These are phyloP conservation scores for Quercus agrifolia DNA, from an alignment of 306 rosid species.

Conservation along the genomic window DNA sequence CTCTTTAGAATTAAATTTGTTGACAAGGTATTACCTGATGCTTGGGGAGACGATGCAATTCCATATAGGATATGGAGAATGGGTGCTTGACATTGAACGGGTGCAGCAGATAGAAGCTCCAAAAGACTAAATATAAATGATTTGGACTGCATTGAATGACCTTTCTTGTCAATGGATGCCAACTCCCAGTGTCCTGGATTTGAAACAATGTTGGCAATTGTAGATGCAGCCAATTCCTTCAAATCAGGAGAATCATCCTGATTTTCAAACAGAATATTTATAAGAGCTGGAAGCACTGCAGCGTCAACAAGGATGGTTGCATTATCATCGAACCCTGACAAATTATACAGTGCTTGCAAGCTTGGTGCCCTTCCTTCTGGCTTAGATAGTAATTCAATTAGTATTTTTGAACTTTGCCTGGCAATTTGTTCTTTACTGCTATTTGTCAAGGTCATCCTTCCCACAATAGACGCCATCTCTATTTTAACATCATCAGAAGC, in stretches of 20 bases:
- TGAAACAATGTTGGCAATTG: constrained; percentile 56
- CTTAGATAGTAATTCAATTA: constrained; percentile 41
- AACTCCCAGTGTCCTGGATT: constrained; percentile 63
- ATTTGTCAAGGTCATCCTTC: constrained; percentile 57
- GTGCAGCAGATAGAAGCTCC: constrained; percentile 23
- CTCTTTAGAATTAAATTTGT: background rate
- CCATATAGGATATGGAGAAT: constrained; percentile 53
- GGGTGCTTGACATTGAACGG: constrained; percentile 38
- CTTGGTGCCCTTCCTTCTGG: constrained; percentile 50
- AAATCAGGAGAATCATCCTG: constrained; percentile 30
- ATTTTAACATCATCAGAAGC: constrained; percentile 50
- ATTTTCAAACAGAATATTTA: constrained; percentile 36
- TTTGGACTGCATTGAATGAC: constrained; percentile 53
- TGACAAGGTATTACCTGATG: constrained; percentile 40
- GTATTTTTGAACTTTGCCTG: constrained; percentile 40
- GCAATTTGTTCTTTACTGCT: constrained; percentile 60
- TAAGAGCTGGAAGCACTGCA: constrained; percentile 45
- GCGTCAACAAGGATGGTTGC: constrained; percentile 51
- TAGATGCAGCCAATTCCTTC: constrained; percentile 49
- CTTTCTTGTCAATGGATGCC: constrained; percentile 54
- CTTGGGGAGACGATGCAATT: constrained; percentile 53
- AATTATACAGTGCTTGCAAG: constrained; percentile 51
- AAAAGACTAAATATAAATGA: constrained; percentile 29
- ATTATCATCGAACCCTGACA: constrained; percentile 56
- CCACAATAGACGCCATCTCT: constrained; percentile 56